These are phyloP conservation scores for Ophioceras dolichostomum DNA, from an alignment of 2,329 filamentous ascomycete species.

Conservation along the genomic window DNA sequence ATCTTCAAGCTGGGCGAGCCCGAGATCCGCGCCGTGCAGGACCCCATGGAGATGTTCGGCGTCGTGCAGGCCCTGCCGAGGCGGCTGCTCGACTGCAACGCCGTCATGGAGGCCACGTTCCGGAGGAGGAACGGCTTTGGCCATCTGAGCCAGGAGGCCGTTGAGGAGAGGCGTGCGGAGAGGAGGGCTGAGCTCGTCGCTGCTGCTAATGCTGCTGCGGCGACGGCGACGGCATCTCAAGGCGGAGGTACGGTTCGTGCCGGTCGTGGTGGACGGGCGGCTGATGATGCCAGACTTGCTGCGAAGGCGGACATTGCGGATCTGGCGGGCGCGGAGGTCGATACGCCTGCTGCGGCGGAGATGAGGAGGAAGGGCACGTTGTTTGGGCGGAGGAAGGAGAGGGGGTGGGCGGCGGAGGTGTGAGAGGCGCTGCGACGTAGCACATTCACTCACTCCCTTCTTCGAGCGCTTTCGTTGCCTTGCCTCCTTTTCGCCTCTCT, in stretches of 20 bases:
- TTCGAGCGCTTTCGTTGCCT: too few species aligned
- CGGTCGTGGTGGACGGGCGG: too few species aligned
- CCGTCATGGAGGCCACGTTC: conserved; percentile 72
- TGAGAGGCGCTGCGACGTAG: too few species aligned
- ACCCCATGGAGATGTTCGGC: conserved; percentile 93
- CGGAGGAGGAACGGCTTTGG: conserved; percentile 68
- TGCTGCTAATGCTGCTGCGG: conserved; percentile 1
- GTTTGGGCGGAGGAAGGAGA: conserved; percentile 29
- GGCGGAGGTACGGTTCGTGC: too few species aligned
- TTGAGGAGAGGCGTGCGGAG: conserved; percentile 65
- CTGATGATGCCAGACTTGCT: conserved; percentile 11
- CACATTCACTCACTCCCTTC: too few species aligned
- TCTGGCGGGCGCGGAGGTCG: conserved; percentile 18
- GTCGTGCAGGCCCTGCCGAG: conserved; percentile 82
- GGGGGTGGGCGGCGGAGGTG: conserved; percentile 17
- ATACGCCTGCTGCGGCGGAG: conserved; percentile 11
- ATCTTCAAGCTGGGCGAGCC: conserved; percentile 82
- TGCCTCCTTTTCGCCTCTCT: too few species aligned
- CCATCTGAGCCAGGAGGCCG: conserved; percentile 67
- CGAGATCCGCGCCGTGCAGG: conserved; percentile 66
- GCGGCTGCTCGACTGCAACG: conserved; percentile 68
- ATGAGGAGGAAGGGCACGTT: conserved; percentile 29
- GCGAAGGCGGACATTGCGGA: conserved; percentile 15
- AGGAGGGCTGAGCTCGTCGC: conserved; percentile 27
- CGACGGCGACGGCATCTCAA: too few species aligned